Percentiles rank a stretch among this genome's conserved stretches.
phyloP scores from a whole-genome alignment of 78 protist genomes.

The Monosiga brevicollis region DNA sequence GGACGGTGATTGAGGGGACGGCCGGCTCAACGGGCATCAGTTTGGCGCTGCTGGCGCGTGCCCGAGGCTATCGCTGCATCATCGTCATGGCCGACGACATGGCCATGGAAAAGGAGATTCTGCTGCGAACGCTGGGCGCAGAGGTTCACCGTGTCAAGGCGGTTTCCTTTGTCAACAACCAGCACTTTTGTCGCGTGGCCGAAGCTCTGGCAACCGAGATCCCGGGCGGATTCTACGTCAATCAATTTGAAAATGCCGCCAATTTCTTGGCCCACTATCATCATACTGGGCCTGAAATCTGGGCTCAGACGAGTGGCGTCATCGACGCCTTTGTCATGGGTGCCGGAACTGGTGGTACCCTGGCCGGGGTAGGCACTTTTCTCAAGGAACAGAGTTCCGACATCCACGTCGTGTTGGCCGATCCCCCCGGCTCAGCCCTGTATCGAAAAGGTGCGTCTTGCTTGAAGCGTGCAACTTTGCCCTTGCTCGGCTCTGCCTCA shows the following conservation, averaged over 20 bases:
- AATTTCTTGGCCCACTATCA: conserved; percentile 48
- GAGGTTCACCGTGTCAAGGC: conserved; percentile 34
- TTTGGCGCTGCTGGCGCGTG: conserved; percentile 43
- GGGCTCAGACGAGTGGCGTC: conserved; percentile 46
- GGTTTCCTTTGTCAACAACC: conserved; percentile 37
- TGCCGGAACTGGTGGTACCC: conserved; percentile 69
- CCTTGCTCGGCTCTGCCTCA: too few relatives aligned
- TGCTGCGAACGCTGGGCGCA: conserved; percentile 48
- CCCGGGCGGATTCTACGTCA: conserved; percentile 19
- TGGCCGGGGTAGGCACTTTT: conserved; percentile 52
- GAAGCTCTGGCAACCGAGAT: neutral
- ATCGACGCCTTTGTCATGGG: conserved; percentile 26
- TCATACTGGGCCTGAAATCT: conserved; percentile 59
- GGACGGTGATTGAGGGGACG: conserved; percentile 59
- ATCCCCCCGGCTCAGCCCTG: conserved; percentile 32
- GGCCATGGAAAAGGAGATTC: conserved; percentile 41
- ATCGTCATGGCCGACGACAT: conserved; percentile 46
- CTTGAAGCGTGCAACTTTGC: too few relatives aligned
- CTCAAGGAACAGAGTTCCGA: conserved; percentile 13
- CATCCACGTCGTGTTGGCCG: conserved; percentile 4
- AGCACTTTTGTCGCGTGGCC: conserved; percentile 23
- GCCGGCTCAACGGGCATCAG: conserved; percentile 62
- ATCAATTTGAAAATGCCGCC: conserved; percentile 61
- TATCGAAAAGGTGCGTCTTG: too few relatives aligned
- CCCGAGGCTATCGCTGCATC: conserved; percentile 36